These are phyloP conservation scores for Teunomyces cretensis DNA, from an alignment of 805 yeast species.

Conservation along the genomic window DNA sequence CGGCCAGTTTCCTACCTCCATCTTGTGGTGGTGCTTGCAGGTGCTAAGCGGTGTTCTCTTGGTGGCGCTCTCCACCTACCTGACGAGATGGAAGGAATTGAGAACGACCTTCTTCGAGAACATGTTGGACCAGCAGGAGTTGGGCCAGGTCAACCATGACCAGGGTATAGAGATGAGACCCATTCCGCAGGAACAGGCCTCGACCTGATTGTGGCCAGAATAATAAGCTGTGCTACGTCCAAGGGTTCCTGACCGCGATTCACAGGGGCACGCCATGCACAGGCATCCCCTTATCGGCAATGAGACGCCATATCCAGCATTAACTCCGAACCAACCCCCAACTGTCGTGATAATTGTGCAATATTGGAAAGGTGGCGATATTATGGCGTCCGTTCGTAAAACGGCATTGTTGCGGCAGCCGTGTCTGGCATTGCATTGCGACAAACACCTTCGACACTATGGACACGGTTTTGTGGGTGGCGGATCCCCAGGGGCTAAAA, in stretches of 20 bases:
- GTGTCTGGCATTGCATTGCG: no score
- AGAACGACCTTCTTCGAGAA: constrained; percentile 89
- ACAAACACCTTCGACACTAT: no score
- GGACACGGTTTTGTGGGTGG: no score
- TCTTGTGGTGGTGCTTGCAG: constrained; percentile 87
- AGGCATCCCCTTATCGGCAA: no score
- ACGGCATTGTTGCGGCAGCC: no score
- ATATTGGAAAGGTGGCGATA: no score
- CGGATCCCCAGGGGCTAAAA: not conserved
- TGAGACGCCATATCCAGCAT: not conserved
- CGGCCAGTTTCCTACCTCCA: constrained; percentile 63
- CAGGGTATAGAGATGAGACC: constrained; percentile 20
- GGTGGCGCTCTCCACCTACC: constrained; percentile 83
- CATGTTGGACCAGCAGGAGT: constrained; percentile 57
- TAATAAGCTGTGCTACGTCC: no score
- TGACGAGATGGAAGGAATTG: constrained; percentile 88
- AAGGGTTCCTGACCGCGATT: no score
- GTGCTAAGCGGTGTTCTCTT: constrained; percentile 62
- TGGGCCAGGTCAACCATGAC: constrained; percentile 32
- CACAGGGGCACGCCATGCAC: no score
- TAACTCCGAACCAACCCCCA: not conserved
- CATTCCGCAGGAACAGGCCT: constrained; percentile 6
- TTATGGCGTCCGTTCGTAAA: no score
- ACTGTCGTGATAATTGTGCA: no score
- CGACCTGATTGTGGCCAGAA: not conserved